Conservation (phyloP, 345 rosid species). For the Lumnitzera littorea region DNA sequence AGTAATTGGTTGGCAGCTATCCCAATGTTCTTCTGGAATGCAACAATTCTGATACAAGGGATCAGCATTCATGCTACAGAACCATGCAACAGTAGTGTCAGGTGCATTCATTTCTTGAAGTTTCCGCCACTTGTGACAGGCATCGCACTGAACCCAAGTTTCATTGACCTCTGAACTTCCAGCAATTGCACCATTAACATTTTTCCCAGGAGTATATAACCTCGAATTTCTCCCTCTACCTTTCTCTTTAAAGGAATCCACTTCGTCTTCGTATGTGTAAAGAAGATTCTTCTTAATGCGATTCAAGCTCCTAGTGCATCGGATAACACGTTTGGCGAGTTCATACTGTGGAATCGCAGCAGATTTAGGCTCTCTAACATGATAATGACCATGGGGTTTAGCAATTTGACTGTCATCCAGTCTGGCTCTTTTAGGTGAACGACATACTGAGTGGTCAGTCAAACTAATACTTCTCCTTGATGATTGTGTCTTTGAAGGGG, state of each 20-base stretch:
- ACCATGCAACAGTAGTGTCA: conserved; percentile 63
- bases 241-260: conserved; percentile 24
- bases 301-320: conserved; percentile 45
- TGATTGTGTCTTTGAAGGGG: conserved; percentile 32
- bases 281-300: conserved; percentile 55
- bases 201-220: neutral
- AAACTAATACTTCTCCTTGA: conserved; percentile 26
- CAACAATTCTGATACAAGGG: conserved; percentile 54
- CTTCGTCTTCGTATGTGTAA: conserved; percentile 33
- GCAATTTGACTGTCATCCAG: conserved; percentile 28
- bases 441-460: conserved; percentile 19
- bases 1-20: conserved; percentile 43
- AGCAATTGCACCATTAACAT: conserved; percentile 22
- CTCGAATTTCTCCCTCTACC: conserved; percentile 5
- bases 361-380: conserved; percentile 18
- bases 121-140: conserved; percentile 93
- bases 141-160: conserved; percentile 91
- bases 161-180: conserved; percentile 33
- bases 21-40: conserved; percentile 80
- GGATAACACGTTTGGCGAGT: conserved; percentile 23
- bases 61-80: conserved; percentile 87
- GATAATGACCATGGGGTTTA: conserved; percentile 23
- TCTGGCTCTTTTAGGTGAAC: conserved; percentile 49
- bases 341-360: conserved; percentile 18
- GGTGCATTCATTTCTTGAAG: conserved; percentile 30